Evolutionary conservation across 495 filamentous ascomycete genomes (phyloP), one percentile per base, ranked within the genome.

Genomic region (Penicillium tannophilum): DNA sequence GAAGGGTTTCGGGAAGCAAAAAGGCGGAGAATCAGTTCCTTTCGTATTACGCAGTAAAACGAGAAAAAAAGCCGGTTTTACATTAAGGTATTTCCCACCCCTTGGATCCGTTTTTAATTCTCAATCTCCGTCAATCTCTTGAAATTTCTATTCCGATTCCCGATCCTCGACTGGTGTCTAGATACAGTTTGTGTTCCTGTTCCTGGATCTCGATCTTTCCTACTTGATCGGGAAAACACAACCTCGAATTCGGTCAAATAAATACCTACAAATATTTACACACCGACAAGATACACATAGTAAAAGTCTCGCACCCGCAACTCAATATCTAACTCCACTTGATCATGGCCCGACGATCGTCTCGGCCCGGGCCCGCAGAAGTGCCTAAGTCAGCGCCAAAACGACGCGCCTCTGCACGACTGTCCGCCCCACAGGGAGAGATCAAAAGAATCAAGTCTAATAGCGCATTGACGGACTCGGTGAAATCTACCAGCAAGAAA

Each of bases 401-500:
- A 60, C 71, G 72, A 66, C 73, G 73, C 66, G 68, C 71, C 52
- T 74, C 72, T 59, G 61, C 64, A 58, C 69, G 65, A 55, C 48
- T 75, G 55, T 71, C 72, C 62, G 57, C 66, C 61, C 65, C 70
- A 59, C 65, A 67, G 45, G 55, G 58, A n/a, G 72, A 68, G 55
- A 56, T 70, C 53, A 78, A 75, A 58, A 69, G 68, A 58, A 67
- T 82, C 71, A 84, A 81, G 59, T 67, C 76, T 45, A 80, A 81
- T 19, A 52, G 63, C 28, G 62, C 65, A 49, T n/a, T 68, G 19
- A 5, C 39, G 4, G 39, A 12, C 35, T 57, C 64, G 36, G 54
- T 60, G 7, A 84, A 76, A 56, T 69, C 76, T 30, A 86, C 84
- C 23, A 67, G 79, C 30, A 83, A 78, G 61, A 85, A 80, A 68